These are phyloP conservation scores for Penicillium psychrosexuale DNA, from an alignment of 2,329 filamentous ascomycete species.

Conservation along the genomic window DNA sequence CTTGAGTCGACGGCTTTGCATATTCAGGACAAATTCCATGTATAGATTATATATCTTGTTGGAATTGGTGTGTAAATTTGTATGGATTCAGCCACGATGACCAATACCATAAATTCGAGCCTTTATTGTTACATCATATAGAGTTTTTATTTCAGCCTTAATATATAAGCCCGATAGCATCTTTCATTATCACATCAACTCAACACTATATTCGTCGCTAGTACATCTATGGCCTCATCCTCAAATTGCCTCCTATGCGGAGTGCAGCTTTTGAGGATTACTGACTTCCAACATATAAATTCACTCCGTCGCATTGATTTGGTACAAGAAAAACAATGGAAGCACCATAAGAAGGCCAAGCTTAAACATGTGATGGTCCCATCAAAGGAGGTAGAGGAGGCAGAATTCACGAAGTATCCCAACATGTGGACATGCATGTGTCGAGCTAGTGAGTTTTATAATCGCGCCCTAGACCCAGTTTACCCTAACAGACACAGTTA, in stretches of 20 bases:
- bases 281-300: neutral
- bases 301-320: neutral
- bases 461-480: neutral
- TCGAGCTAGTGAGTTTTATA: slow-evolving; percentile 10
- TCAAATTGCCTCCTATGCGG: slow-evolving; percentile 7
- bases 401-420: neutral
- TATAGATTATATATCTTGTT: neutral
- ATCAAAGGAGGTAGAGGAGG: slow-evolving; percentile 2
- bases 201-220: neutral
- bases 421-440: slow-evolving; percentile 5
- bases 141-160: neutral
- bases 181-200: neutral
- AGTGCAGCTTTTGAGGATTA: neutral
- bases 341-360: neutral
- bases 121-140: neutral
- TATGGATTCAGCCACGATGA: neutral
- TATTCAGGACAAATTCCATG: neutral
- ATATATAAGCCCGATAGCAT: neutral
- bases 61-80: neutral
- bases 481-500: neutral
- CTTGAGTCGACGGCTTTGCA: neutral
- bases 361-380: slow-evolving; percentile 7
- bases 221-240: neutral
- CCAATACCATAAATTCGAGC: neutral
- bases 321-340: neutral